Evolutionary conservation across 2,329 filamentous ascomycete genomes (phyloP).

Genomic region (Diaporthe ilicicola): DNA sequence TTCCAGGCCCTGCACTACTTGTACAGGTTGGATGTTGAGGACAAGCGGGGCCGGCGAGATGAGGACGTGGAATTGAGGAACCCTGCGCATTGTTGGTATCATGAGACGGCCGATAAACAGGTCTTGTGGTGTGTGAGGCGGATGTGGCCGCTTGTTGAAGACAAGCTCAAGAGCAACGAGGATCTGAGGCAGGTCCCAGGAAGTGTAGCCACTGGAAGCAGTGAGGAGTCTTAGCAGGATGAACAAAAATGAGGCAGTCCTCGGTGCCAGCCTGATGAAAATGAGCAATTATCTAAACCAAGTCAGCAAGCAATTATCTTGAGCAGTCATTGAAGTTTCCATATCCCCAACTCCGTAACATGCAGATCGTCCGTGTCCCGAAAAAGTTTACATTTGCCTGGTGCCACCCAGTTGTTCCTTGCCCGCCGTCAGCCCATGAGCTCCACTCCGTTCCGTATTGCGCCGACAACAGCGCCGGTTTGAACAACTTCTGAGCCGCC

Average conservation of each 20-base stretch:
- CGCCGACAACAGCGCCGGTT: conserved; percentile 91
- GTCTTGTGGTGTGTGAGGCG: conserved; percentile 17
- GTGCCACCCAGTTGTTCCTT: no score
- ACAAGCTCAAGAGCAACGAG: background rate
- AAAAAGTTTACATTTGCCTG: background rate
- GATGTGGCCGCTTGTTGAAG: conserved; percentile 17
- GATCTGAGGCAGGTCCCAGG: background rate
- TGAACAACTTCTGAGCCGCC: conserved; percentile 89
- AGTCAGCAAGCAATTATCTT: conserved; percentile 7
- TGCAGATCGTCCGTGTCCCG: conserved; percentile 10
- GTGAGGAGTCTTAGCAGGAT: background rate
- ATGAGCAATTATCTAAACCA: conserved; percentile 16
- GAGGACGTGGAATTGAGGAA: conserved; percentile 22
- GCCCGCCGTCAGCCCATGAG: conserved; percentile 52
- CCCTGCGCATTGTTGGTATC: conserved; percentile 24
- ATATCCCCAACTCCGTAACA: conserved; percentile 25
- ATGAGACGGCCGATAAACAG: conserved; percentile 22
- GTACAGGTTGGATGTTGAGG: conserved; percentile 27
- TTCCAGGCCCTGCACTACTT: conserved; percentile 27
- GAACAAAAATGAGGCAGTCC: background rate
- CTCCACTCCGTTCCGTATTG: conserved; percentile 87
- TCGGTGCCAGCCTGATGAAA: background rate
- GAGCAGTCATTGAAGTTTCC: conserved; percentile 10
- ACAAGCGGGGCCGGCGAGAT: conserved; percentile 1
- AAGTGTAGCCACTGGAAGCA: background rate